Evolutionary conservation across 2,329 filamentous ascomycete genomes (phyloP), one percentile per base, ranked within the genome.

Genomic region (Ascochyta rabiei): DNA sequence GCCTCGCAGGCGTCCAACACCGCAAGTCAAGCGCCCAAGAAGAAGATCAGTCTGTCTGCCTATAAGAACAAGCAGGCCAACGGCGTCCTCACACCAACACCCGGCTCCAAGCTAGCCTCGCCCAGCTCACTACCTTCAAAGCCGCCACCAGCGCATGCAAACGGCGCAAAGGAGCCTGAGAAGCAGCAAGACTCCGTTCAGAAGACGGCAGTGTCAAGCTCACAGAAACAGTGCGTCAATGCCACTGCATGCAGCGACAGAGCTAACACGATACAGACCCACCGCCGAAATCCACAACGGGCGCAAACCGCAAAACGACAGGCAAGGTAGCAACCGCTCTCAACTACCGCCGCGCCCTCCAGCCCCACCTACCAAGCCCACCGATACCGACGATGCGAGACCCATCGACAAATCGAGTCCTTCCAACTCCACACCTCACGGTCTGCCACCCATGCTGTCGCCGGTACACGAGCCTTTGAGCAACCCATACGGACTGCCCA

Each of bases 11-110:
- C 62, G 12, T 62, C 63, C n/a, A 70, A 67, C 50, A 79, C 77
- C 18, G 76, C 80, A 33, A 69, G 46, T 21, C 68, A 68, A 24
- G 75, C 62, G 39, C 77, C 78, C 21, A 86, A 84, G 74, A 87
- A 86, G 76, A 87, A 86, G 71, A 86, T 87, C 57, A 85, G 77
- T 49, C 71, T 87, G 48, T 82, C 79, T 37, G 84, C 83, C 34
- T 88, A 87, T 72, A 86, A 84, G 71, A 83, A 80, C 56, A 84
- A 84, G 62, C 70, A 79, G 67, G 80, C 67, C 3, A 74, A 68
- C 53, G 73, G 70, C 41, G 57, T 67, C 48, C 61, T 62, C 21
- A 65, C 70, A 2, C 59, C 70, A 10, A 61, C 49, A 10, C 62
- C 71, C 12, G 60, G 63, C 23, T 68, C 66, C 4, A 74, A 74